Evolutionary conservation across 2,329 filamentous ascomycete species (phyloP).

Genomic region (Hymenoscyphus albidus): DNA sequence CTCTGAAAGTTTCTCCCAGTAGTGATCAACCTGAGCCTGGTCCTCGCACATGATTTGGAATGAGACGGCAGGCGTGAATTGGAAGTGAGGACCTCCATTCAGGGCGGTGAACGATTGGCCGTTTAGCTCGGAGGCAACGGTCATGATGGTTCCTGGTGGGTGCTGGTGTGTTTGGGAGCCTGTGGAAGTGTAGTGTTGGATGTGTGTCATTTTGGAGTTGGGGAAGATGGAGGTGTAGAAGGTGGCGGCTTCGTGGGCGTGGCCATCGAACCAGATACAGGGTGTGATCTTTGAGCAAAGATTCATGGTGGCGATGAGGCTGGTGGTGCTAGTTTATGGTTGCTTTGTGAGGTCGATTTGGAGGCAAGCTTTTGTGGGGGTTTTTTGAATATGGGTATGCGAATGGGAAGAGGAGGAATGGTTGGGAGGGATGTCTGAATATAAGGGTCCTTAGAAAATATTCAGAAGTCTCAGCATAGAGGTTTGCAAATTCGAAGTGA

Average conservation of each 20-base stretch:
- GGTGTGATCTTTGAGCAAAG: constrained; percentile 3
- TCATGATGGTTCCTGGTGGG: not conserved
- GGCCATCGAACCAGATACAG: constrained; percentile 42
- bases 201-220: constrained; percentile 38
- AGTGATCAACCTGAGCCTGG: constrained; percentile 46
- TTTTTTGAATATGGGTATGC: too few species aligned
- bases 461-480: too few species aligned
- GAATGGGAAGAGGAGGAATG: too few species aligned
- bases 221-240: constrained; percentile 42
- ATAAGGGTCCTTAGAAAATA: too few species aligned
- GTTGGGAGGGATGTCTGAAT: too few species aligned
- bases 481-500: too few species aligned
- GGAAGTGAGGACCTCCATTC: constrained; percentile 43
- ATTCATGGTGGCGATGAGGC: not conserved
- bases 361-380: too few species aligned
- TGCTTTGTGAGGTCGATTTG: not conserved
- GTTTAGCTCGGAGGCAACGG: not conserved
- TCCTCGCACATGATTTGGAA: constrained; percentile 44
- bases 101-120: constrained; percentile 40
- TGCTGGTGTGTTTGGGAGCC: not conserved
- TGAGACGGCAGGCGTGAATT: constrained; percentile 41
- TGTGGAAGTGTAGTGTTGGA: constrained; percentile 31
- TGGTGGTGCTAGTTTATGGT: not conserved
- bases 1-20: constrained; percentile 42
- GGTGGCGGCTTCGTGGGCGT: constrained; percentile 42